Evolutionary conservation across 1,284 basidiomycete species (phyloP).

Genomic region (Kalmanozyma brasiliensis): DNA sequence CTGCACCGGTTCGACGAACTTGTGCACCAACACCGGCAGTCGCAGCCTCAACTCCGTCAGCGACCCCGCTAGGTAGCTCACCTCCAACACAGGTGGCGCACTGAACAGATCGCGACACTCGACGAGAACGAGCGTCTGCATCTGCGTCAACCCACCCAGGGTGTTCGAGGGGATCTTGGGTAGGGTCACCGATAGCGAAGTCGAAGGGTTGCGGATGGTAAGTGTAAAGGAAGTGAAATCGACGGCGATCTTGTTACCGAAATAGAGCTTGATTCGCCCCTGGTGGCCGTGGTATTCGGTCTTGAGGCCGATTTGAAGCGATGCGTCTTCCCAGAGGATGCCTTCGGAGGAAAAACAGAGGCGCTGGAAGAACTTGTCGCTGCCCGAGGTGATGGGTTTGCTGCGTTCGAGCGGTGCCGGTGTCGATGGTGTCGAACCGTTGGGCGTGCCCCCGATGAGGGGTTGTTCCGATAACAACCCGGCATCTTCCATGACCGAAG

Average conservation of each 20-base stretch:
- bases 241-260: slow-evolving; percentile 92
- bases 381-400: slow-evolving; percentile 59
- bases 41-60: slow-evolving; percentile 86
- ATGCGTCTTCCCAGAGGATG: slow-evolving; percentile 92
- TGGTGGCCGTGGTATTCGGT: slow-evolving; percentile 92
- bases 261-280: slow-evolving; percentile 90
- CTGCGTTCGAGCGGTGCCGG: slow-evolving; percentile 25
- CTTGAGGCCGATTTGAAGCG: slow-evolving; percentile 95
- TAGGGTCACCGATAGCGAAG: slow-evolving; percentile 82
- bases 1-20: slow-evolving; percentile 92
- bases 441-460: slow-evolving; percentile 24
- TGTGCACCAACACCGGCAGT: slow-evolving; percentile 85
- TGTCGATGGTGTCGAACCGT: slow-evolving; percentile 25
- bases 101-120: slow-evolving; percentile 91
- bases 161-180: slow-evolving; percentile 84
- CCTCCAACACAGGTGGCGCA: slow-evolving; percentile 80
- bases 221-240: slow-evolving; percentile 90
- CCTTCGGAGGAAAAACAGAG: slow-evolving; percentile 84
- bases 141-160: slow-evolving; percentile 84
- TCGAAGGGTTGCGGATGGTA: slow-evolving; percentile 79
- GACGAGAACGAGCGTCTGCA: slow-evolving; percentile 90
- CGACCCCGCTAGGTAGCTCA: slow-evolving; percentile 91
- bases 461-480: slow-evolving; percentile 30
- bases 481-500: slow-evolving; percentile 40
- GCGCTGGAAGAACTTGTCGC: slow-evolving; percentile 82